These are phyloP conservation scores for Botrytis fabae DNA, from an alignment of 2,329 filamentous ascomycete genomes.

Conservation along the genomic window DNA sequence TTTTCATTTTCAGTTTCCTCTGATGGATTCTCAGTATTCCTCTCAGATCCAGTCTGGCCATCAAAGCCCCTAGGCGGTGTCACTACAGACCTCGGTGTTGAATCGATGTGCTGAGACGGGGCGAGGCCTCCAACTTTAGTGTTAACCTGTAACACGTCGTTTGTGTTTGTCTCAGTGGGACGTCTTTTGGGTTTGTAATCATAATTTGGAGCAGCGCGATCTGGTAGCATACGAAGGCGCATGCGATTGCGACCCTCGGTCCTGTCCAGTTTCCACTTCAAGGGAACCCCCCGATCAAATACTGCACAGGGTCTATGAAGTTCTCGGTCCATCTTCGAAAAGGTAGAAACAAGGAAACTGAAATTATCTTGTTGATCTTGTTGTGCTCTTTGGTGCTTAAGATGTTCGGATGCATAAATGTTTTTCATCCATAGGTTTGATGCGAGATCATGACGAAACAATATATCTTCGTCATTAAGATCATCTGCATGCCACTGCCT, in stretches of 20 bases:
- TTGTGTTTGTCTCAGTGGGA: constrained; percentile 47
- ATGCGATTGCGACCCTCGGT: constrained; percentile 96
- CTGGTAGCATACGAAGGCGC: constrained; percentile 82
- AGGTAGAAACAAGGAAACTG: constrained; percentile 71
- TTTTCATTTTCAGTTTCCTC: constrained; percentile 26
- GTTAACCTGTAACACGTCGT: constrained; percentile 42
- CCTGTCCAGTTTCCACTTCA: constrained; percentile 90
- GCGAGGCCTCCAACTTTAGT: constrained; percentile 29
- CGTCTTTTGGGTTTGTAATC: constrained; percentile 85
- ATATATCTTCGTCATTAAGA: constrained; percentile 65
- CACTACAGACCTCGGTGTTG: constrained; percentile 24
- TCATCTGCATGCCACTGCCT: constrained; percentile 76
- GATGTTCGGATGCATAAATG: constrained; percentile 86
- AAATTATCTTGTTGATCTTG: constrained; percentile 95
- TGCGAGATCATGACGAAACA: constrained; percentile 80
- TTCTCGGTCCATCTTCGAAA: constrained; percentile 76
- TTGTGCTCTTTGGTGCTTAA: constrained; percentile 83
- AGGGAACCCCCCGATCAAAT: constrained; percentile 63
- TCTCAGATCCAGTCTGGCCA: constrained; percentile 24
- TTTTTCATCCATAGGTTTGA: constrained; percentile 94
- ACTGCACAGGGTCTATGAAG: constrained; percentile 78
- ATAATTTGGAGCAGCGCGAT: constrained; percentile 66
- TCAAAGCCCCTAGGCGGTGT: constrained; percentile 25
- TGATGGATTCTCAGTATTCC: constrained; percentile 25
- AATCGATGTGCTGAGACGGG: constrained; percentile 23